Conservation (phyloP, 768 basidiomycete genomes). For the Pisolithus marmoratus region DNA sequence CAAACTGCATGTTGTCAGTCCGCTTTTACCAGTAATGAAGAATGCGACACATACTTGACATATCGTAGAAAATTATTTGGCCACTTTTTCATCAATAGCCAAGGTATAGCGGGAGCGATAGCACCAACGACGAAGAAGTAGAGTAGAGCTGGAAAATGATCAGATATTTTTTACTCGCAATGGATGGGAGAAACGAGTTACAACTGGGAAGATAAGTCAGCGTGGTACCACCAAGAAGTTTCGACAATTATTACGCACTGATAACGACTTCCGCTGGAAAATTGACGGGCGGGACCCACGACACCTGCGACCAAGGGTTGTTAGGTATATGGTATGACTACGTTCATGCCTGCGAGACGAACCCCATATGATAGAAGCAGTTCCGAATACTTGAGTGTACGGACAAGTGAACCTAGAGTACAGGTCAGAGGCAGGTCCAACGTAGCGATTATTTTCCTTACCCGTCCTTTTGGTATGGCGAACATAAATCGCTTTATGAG, state of each 20-base stretch:
- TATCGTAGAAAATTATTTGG: constrained; percentile 58
- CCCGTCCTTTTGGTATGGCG: constrained; percentile 36
- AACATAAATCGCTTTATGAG: constrained; percentile 42
- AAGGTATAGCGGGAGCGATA: constrained; percentile 51
- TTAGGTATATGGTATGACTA: constrained; percentile 8
- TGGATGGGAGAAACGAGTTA: constrained; percentile 11
- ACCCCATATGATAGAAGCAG: constrained; percentile 74
- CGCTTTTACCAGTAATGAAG: constrained; percentile 12
- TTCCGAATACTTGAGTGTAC: constrained; percentile 65
- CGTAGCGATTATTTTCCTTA: constrained; percentile 1
- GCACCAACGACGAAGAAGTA: constrained; percentile 80
- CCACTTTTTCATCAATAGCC: constrained; percentile 49
- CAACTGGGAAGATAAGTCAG: constrained; percentile 14
- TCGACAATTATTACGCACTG: constrained; percentile 30
- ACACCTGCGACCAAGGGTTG: constrained; percentile 45
- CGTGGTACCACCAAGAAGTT: background rate
- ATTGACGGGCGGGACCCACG: constrained; percentile 70
- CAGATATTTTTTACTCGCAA: constrained; percentile 13
- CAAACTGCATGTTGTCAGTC: constrained; percentile 14
- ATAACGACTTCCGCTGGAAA: constrained; percentile 60
- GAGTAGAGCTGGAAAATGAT: constrained; percentile 38
- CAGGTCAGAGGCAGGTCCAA: background rate
- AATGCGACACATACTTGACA: constrained; percentile 47
- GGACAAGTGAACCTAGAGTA: constrained; percentile 58
- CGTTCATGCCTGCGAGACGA: background rate